Evolutionary conservation across 306 rosid species (phyloP).

Genomic region (Vachellia pachyceras): DNA sequence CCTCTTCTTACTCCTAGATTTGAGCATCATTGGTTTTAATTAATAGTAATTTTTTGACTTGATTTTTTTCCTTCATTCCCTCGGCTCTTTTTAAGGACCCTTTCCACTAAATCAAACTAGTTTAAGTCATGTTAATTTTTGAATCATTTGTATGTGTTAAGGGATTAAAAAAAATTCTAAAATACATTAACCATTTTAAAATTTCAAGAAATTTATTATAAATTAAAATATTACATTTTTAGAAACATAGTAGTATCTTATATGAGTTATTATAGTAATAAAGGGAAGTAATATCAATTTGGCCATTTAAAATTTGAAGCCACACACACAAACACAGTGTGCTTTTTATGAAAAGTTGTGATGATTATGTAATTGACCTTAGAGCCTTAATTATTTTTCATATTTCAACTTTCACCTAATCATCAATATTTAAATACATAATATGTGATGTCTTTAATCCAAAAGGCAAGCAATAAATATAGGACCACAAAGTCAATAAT

Average conservation of each 20-base stretch:
- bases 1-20: too few species aligned
- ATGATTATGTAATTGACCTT: slow-evolving; percentile 33
- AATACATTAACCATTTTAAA: background rate
- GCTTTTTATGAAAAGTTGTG: slow-evolving; percentile 1
- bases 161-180: background rate
- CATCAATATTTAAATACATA: slow-evolving; percentile 1
- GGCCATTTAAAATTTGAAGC: background rate
- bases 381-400: background rate
- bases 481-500: background rate
- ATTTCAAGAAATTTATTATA: background rate
- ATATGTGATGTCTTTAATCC: slow-evolving; percentile 20
- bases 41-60: background rate
- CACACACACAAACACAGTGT: background rate
- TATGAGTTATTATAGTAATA: too few species aligned
- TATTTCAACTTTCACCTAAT: slow-evolving; percentile 27
- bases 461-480: slow-evolving; percentile 22
- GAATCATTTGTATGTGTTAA: background rate
- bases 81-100: background rate
- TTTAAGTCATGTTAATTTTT: background rate
- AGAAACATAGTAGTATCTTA: too few species aligned
- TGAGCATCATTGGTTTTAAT: too few species aligned
- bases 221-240: background rate
- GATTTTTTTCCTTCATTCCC: background rate
- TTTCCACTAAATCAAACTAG: background rate
- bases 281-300: background rate